Evolutionary conservation across 1,139 yeast species (phyloP), one percentile per base, ranked within the genome.

Genomic region (Saccharomyces hybrid): DNA sequence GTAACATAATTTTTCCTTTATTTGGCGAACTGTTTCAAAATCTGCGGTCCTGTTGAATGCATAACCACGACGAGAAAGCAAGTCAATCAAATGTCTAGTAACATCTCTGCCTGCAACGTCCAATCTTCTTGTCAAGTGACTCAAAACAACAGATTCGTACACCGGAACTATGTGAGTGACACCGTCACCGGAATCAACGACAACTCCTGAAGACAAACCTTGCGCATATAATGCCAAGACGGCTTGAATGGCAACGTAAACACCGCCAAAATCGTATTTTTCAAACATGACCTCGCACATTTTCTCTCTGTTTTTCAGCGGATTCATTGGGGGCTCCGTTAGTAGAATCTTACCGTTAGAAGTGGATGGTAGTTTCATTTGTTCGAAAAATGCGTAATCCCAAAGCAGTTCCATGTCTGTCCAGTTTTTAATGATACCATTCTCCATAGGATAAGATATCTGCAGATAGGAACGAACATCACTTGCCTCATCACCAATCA

Each of bases 101-200:
- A 95, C 98, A 66, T 93, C 99, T 72, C 99, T 83, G 63, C 99
- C 99, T 2, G 99, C 99, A 58, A 93, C 96, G 71, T 95, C 97
- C 65, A 93, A 78, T 70, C 99, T 83, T 67, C 85, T 83, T 7
- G 97, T 93, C 66, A 90, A 79, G 71, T 95, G 98, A 71, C 89
- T 93, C 70, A 93, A 80, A 29, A 93, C 99, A 50, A 89, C 96
- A 3, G 96, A 86, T 73, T 93, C 99, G 72, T 93, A 95, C 48
- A 93, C 99, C 14, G 99, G 99, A 31, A 93, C 98, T 73, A 93
- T 86, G 70, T 93, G 99, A 8, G 99, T 93, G 49, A 93, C 99
- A 75, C 93, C 93, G 66, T 85, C 93, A 66, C 93, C 91, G 3
- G 97, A 89, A 72, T 93, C 99, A 31, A 93, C 98, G 55, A 93